A percentile compares a stretch with the other conserved stretches of the same genome.
phyloP scores from a whole-genome alignment of 768 basidiomycete species.

The Mycena chlorophos region DNA sequence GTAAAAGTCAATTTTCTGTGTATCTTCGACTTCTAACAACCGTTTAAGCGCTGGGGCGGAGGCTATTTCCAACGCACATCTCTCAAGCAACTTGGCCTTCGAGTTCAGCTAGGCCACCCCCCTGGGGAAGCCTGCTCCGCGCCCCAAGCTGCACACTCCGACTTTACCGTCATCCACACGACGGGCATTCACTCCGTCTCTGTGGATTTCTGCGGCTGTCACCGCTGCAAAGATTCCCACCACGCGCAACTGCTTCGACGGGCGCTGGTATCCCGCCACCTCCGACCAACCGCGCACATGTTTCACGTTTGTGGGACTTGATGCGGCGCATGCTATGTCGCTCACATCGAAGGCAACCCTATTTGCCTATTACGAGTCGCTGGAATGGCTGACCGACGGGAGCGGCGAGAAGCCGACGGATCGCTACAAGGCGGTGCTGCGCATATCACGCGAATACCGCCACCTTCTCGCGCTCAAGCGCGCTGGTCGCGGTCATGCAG shows the following conservation, averaged over 20 bases:
- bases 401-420: background rate
- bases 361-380: background rate
- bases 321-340: background rate
- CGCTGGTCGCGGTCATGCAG: background rate
- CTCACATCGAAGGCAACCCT: background rate
- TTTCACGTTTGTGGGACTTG: background rate
- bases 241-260: background rate
- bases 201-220: constrained; percentile 19
- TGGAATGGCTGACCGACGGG: background rate
- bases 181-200: constrained; percentile 15
- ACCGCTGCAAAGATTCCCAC: background rate
- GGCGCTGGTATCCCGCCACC: background rate
- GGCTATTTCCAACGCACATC: background rate
- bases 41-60: background rate
- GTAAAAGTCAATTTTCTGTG: background rate
- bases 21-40: background rate
- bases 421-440: background rate
- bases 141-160: background rate
- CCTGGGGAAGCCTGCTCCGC: constrained; percentile 13
- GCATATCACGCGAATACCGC: background rate
- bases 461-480: constrained; percentile 8
- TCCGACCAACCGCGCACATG: background rate
- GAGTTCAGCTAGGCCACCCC: constrained; percentile 20
- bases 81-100: constrained; percentile 11
- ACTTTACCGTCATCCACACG: constrained; percentile 12